These are phyloP conservation scores for Aurantiochytrium sp. DNA, from an alignment of 108 stramenopile species.

Conservation along the genomic window DNA sequence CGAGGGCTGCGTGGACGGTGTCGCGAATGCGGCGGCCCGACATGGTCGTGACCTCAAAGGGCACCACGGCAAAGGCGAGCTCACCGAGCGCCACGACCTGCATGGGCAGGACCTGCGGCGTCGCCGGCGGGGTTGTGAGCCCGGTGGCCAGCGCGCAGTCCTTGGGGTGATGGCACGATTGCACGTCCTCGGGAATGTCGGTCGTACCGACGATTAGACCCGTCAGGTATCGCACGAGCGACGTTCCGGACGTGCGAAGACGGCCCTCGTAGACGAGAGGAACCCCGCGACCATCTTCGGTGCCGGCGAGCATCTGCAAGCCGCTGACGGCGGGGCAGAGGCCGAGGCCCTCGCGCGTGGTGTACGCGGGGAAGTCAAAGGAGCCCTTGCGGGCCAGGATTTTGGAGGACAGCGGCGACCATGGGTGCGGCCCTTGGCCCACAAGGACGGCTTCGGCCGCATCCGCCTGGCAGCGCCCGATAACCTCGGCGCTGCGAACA, in stretches of 20 bases:
- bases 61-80: background rate
- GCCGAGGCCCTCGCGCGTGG: background rate
- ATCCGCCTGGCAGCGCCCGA: background rate
- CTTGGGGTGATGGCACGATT: background rate
- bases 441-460: background rate
- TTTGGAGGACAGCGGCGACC: background rate
- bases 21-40: background rate
- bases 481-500: background rate
- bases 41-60: constrained; percentile 26
- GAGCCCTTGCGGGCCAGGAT: background rate
- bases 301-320: constrained; percentile 21
- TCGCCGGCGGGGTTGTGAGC: background rate
- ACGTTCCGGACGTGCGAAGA: background rate
- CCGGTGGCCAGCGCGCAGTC: background rate
- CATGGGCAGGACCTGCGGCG: background rate
- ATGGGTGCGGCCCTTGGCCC: background rate
- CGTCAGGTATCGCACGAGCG: background rate
- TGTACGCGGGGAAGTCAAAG: background rate
- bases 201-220: background rate
- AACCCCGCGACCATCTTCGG: background rate
- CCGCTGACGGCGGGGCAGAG: background rate
- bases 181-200: background rate
- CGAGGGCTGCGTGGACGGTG: background rate
- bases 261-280: background rate
- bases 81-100: background rate